phyloP scores from a whole-genome alignment of 1,284 basidiomycete species.

The Marasmius sp. region DNA sequence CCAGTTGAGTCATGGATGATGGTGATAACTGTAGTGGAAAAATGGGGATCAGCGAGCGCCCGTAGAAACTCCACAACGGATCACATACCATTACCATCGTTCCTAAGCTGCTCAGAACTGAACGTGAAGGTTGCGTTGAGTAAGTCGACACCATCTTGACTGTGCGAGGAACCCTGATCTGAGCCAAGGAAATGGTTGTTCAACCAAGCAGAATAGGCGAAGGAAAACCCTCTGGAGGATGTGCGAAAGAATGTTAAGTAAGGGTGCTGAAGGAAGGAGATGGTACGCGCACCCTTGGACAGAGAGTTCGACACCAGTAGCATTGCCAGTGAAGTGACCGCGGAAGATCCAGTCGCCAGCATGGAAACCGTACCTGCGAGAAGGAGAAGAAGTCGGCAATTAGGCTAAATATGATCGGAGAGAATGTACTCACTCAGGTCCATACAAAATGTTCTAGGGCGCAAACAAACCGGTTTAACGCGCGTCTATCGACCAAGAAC shows the following conservation, averaged over 20 bases:
- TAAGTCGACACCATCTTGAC: constrained; percentile 31
- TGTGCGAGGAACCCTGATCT: constrained; percentile 36
- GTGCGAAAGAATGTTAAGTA: background rate
- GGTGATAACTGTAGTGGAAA: constrained; percentile 24
- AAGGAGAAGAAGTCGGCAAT: background rate
- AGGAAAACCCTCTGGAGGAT: constrained; percentile 37
- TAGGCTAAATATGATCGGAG: background rate
- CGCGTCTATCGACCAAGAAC: background rate
- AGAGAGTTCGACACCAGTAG: constrained; percentile 39
- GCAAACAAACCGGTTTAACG: constrained; percentile 35
- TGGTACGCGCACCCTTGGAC: constrained; percentile 37
- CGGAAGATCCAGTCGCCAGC: constrained; percentile 41
- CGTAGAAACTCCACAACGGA: constrained; percentile 6
- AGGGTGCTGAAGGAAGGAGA: background rate
- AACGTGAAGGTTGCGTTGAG: constrained; percentile 32
- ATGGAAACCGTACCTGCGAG: constrained; percentile 37
- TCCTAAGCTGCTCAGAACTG: constrained; percentile 26
- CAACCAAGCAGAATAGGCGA: constrained; percentile 44
- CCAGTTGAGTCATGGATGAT: constrained; percentile 35
- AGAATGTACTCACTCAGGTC: background rate
- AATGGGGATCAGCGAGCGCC: background rate
- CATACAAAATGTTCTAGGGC: constrained; percentile 29
- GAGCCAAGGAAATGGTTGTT: constrained; percentile 45
- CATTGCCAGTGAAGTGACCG: constrained; percentile 41
- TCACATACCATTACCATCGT: constrained; percentile 31